Base-by-base conservation (phyloP, 2,329 filamentous ascomycete species). In the Colletotrichum graminicola region DNA sequence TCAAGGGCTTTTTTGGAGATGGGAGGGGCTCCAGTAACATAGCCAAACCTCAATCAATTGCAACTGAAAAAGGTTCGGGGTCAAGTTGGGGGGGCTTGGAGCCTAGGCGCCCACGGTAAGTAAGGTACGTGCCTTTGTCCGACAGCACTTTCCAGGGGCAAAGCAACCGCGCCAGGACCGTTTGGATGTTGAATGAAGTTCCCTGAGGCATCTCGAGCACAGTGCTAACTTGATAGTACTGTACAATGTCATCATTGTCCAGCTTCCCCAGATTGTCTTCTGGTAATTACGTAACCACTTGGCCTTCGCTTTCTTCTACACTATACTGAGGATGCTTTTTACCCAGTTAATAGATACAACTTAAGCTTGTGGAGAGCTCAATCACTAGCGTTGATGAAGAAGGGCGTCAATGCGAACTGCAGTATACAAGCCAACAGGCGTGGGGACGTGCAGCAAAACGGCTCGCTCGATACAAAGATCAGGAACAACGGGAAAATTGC, bases 251-350 rank as follows among this genome's bases (percentile, higher is more conserved):
- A 68, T 69, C 52, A 71, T 68, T 18, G 54, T 47, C 54, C 47
- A 7, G 54, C 59, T 64, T 71, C 54, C 65, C 69, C 69, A 69
- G 65, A 71, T 69, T 51, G 54, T 45, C 47, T 41, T 29, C 47
- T 34, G 11, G 5, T 56, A 7, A 7, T 8, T 39, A 14, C 47
- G 3, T 39, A 39, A 29, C 29, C 32, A 67, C 23, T n/a, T n/a
- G n/a, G 39, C 6, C 6, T 43, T 21, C n/a, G 45, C 26, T 45
- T 39, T 51, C 34, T 54, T 66, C 47, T 63, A n/a, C n/a, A n/a
- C n/a, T n/a, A n/a, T n/a, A n/a, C 51, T 57, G 52, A 52, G 45
- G 41, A 71, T 62, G 18, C 59, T 54, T 68, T 51, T 41, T 21
- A 12, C 23, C 26, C 47, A 12, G 59, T 47, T 41, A 14, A 39